Evolutionary conservation across 192 early-diverging fungal species (phyloP).

Genomic region (Rhizoclosmatium sp.): DNA sequence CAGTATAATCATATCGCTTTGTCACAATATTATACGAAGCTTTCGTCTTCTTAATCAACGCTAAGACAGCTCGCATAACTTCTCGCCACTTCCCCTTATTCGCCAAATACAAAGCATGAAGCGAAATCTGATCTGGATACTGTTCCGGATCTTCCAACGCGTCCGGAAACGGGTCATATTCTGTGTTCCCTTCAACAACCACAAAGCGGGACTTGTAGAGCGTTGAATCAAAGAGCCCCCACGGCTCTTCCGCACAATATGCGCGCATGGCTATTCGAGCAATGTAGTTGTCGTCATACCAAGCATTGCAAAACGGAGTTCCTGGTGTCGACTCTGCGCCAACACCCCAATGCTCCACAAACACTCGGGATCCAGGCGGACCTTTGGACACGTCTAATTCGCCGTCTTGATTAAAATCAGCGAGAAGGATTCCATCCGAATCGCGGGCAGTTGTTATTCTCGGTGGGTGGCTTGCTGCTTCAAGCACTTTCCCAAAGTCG

Average conservation of each 20-base stretch:
- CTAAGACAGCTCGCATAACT: neutral
- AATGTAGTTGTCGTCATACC: conserved; percentile 27
- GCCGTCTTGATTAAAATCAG: conserved; percentile 13
- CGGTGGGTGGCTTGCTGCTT: neutral
- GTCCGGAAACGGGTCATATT: conserved; percentile 4
- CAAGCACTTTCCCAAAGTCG: neutral
- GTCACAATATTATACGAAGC: neutral
- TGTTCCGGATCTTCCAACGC: conserved; percentile 20
- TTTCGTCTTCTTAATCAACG: neutral
- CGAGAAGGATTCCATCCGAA: conserved; percentile 12
- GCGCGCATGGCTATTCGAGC: conserved; percentile 15
- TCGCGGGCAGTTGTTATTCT: conserved; percentile 7
- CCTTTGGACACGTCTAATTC: neutral
- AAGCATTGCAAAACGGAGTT: conserved; percentile 20
- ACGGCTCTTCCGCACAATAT: neutral
- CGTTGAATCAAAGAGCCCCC: neutral
- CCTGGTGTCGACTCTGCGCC: neutral
- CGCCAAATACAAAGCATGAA: conserved; percentile 22
- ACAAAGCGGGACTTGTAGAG: conserved; percentile 2
- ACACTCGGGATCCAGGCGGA: neutral
- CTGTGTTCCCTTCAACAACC: neutral
- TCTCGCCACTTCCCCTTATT: neutral
- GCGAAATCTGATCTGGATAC: conserved; percentile 26
- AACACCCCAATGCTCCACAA: conserved; percentile 19
- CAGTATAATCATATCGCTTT: neutral